phyloP scores from a whole-genome alignment of 192 early-diverging fungal species.

The Rhizoclosmatium sp. region DNA sequence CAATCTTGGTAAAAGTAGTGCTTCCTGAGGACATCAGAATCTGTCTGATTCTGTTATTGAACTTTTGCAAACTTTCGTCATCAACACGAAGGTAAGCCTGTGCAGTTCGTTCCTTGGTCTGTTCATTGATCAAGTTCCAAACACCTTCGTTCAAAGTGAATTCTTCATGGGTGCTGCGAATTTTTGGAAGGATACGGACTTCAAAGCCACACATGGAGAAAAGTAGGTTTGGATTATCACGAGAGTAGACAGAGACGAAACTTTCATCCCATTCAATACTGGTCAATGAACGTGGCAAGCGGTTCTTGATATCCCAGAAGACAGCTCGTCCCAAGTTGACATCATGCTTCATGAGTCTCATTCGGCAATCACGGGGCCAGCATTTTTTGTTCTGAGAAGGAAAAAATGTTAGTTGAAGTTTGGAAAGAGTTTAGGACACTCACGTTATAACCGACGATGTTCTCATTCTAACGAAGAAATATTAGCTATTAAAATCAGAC shows the following conservation, averaged over 20 bases:
- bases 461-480: constrained; percentile 71
- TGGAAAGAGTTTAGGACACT: constrained; percentile 15
- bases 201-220: constrained; percentile 96
- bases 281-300: constrained; percentile 94
- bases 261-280: constrained; percentile 98
- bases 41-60: constrained; percentile 96
- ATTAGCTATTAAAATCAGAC: constrained; percentile 13
- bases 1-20: constrained; percentile 98
- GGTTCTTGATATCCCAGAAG: constrained; percentile 99
- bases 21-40: constrained; percentile 97
- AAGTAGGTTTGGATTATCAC: constrained; percentile 97
- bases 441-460: constrained; percentile 94
- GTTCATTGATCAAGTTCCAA: constrained; percentile 97
- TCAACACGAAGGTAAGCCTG: constrained; percentile 98
- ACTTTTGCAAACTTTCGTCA: constrained; percentile 88
- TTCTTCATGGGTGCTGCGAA: constrained; percentile 83
- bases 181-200: constrained; percentile 93
- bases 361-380: constrained; percentile 99
- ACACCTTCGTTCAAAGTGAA: constrained; percentile 87
- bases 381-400: constrained; percentile 83
- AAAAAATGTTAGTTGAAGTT: not conserved
- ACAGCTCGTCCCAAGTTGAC: constrained; percentile 97
- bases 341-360: constrained; percentile 99
- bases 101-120: constrained; percentile 97
- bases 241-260: constrained; percentile 95